phyloP scores from a whole-genome alignment of 805 yeast genomes.

The Candida succiphila region DNA sequence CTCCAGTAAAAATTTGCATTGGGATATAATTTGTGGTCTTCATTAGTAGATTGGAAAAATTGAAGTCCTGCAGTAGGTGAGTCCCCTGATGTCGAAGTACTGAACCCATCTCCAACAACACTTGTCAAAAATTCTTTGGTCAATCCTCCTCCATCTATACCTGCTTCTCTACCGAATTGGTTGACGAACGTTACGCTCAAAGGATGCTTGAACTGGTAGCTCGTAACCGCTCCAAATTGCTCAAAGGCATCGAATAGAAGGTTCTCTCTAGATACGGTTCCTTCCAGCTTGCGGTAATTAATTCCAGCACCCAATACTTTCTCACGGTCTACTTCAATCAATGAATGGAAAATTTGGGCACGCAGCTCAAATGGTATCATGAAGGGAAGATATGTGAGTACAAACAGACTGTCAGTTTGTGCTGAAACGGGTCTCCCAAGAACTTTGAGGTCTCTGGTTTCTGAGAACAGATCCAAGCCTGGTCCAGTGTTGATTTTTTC shows the following conservation, averaged over 20 bases:
- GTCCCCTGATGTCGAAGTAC: constrained; percentile 5
- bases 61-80: neutral
- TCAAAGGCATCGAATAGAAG: constrained; percentile 69
- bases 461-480: too few relatives aligned
- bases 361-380: constrained; percentile 69
- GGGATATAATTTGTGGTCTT: constrained; percentile 63
- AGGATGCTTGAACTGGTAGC: constrained; percentile 45
- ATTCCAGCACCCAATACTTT: constrained; percentile 13
- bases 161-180: constrained; percentile 74
- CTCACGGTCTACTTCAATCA: constrained; percentile 45
- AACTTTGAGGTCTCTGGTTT: too few relatives aligned
- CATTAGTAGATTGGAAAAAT: constrained; percentile 18
- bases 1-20: constrained; percentile 36
- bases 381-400: constrained; percentile 64
- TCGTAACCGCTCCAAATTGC: constrained; percentile 38
- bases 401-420: constrained; percentile 28
- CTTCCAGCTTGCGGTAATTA: constrained; percentile 22
- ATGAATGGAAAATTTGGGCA: constrained; percentile 58
- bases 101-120: constrained; percentile 60
- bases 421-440: too few relatives aligned
- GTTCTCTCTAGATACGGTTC: constrained; percentile 57
- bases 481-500: too few relatives aligned
- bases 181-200: constrained; percentile 61
- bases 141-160: constrained; percentile 95
- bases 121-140: constrained; percentile 84